Percentiles rank a stretch among this genome's conserved stretches.
These are phyloP conservation scores for Tubosaeta brunneosetosa DNA, from an alignment of 768 basidiomycete genomes.

Conservation along the genomic window DNA sequence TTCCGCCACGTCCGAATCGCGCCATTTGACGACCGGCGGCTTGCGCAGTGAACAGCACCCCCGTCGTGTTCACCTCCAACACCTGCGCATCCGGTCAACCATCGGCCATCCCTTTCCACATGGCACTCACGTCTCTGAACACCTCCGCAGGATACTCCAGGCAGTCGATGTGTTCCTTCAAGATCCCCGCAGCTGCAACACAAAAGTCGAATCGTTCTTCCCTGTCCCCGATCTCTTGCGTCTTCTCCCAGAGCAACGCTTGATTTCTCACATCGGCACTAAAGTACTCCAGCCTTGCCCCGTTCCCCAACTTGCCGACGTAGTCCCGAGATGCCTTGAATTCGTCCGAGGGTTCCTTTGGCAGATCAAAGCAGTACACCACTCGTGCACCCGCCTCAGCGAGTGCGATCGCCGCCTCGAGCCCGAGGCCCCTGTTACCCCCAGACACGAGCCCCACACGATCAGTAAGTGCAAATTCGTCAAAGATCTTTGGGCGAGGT, in stretches of 20 bases:
- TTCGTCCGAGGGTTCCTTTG: conserved; percentile 50
- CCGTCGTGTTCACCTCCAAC: conserved; percentile 60
- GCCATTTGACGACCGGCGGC: conserved; percentile 58
- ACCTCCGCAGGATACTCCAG: conserved; percentile 61
- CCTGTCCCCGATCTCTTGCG: conserved; percentile 55
- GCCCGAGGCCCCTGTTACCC: conserved; percentile 65
- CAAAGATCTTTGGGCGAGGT: conserved; percentile 49
- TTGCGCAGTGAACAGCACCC: conserved; percentile 57
- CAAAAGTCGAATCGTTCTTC: conserved; percentile 74
- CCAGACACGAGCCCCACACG: conserved; percentile 62
- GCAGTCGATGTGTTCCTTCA: conserved; percentile 56
- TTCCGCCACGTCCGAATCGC: conserved; percentile 42
- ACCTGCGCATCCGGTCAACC: conserved; percentile 39
- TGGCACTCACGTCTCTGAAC: conserved; percentile 50
- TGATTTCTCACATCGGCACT: conserved; percentile 64
- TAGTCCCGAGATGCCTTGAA: conserved; percentile 53
- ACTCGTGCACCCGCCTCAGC: conserved; percentile 68
- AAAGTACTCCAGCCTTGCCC: conserved; percentile 54
- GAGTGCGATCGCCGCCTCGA: conserved; percentile 78
- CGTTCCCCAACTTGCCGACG: conserved; percentile 41
- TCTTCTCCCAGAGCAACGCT: conserved; percentile 50
- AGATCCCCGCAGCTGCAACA: conserved; percentile 72
- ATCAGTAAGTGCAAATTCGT: conserved; percentile 53
- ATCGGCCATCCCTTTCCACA: background rate
- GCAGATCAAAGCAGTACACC: conserved; percentile 67